Conservation (phyloP, 2,329 filamentous ascomycete species). For the Rhinocladiella mackenziei region DNA sequence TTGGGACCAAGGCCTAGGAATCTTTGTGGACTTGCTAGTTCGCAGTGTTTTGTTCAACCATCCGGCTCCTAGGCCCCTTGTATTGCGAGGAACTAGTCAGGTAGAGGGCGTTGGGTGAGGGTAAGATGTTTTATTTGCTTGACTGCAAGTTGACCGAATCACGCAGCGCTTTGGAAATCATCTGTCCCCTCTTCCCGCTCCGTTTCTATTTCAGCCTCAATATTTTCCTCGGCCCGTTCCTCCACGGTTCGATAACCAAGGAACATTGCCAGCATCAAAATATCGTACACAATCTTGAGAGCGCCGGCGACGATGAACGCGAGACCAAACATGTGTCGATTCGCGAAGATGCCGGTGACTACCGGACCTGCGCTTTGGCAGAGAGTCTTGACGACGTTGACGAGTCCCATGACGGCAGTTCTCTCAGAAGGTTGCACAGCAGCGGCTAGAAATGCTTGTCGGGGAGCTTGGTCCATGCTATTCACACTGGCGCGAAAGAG, state of each 20-base stretch:
- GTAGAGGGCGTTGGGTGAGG: no score
- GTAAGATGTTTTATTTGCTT: background rate
- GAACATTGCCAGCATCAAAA: conserved; percentile 33
- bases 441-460: no score
- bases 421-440: no score
- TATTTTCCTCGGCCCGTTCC: conserved; percentile 10
- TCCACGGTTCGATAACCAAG: conserved; percentile 20
- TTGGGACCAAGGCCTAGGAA: background rate
- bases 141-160: background rate
- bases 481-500: no score
- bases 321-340: conserved; percentile 62
- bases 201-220: background rate
- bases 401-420: no score
- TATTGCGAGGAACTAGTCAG: no score
- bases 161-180: background rate
- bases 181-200: conserved; percentile 4
- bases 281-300: conserved; percentile 60
- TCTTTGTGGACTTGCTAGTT: background rate
- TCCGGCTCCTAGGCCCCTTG: conserved; percentile 1
- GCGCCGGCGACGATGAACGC: conserved; percentile 60
- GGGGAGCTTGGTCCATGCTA: no score
- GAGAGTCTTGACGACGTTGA: no score
- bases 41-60: conserved; percentile 8
- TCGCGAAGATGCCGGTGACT: no score
- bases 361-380: no score